Conservation (phyloP, 2,329 filamentous ascomycete species). For the Xylariaceae sp. region DNA sequence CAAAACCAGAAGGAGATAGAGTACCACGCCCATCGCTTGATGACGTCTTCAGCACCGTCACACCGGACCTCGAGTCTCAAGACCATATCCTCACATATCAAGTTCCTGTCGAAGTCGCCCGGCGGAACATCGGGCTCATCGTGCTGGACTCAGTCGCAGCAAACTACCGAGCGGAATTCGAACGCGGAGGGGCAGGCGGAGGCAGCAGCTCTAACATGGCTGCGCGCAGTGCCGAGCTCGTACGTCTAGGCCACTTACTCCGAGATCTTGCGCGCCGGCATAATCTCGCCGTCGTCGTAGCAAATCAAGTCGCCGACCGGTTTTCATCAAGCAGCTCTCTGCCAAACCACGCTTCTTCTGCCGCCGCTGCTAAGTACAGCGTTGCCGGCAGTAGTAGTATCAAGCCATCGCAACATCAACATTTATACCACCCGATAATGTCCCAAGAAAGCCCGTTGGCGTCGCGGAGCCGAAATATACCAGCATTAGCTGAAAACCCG, state of each 20-base stretch:
- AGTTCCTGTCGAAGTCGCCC: slow-evolving; percentile 76
- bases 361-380: slow-evolving; percentile 20
- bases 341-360: not conserved
- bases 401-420: slow-evolving; percentile 3
- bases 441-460: slow-evolving; percentile 50
- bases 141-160: slow-evolving; percentile 90
- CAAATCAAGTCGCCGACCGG: slow-evolving; percentile 92
- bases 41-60: slow-evolving; percentile 73
- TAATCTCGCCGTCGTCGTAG: slow-evolving; percentile 79
- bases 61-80: slow-evolving; percentile 87
- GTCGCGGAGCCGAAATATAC: slow-evolving; percentile 36
- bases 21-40: slow-evolving; percentile 58
- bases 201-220: slow-evolving; percentile 59
- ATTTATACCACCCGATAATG: slow-evolving; percentile 9
- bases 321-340: slow-evolving; percentile 49
- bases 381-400: slow-evolving; percentile 1
- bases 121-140: slow-evolving; percentile 74
- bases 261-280: slow-evolving; percentile 71
- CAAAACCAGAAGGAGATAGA: no score
- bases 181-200: slow-evolving; percentile 57
- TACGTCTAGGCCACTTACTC: slow-evolving; percentile 70
- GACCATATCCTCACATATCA: slow-evolving; percentile 94
- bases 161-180: slow-evolving; percentile 91
- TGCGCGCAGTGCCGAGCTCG: slow-evolving; percentile 70
- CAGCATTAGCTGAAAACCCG: slow-evolving; percentile 23